Evolutionary conservation across 192 early-diverging fungal species (phyloP).

Genomic region (Coemansia sp.): DNA sequence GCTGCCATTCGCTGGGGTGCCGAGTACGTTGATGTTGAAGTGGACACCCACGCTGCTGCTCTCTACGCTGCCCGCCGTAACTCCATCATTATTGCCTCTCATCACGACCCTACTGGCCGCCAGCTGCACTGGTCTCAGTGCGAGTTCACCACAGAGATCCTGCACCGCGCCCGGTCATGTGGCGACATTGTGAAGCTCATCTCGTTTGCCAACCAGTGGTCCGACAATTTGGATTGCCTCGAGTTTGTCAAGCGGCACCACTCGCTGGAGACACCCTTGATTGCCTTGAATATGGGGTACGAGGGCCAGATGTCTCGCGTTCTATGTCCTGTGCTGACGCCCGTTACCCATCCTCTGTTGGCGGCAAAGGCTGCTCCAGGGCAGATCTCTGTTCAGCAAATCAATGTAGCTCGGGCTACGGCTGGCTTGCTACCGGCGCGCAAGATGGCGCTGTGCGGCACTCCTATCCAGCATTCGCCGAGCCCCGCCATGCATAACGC

Average conservation of each 20-base stretch:
- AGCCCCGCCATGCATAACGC: conserved; percentile 93
- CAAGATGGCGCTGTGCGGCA: conserved; percentile 84
- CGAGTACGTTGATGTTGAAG: conserved; percentile 92
- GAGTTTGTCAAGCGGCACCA: conserved; percentile 61
- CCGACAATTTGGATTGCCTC: conserved; percentile 82
- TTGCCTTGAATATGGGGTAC: conserved; percentile 93
- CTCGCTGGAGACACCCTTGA: conserved; percentile 60
- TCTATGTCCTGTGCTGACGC: conserved; percentile 87
- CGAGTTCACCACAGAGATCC: conserved; percentile 44
- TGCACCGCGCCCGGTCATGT: conserved; percentile 54
- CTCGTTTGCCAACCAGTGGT: conserved; percentile 67
- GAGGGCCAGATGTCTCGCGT: conserved; percentile 87
- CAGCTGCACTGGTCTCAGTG: conserved; percentile 37
- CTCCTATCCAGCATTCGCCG: conserved; percentile 85
- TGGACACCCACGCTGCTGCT: conserved; percentile 21
- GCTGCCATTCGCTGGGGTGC: conserved; percentile 82
- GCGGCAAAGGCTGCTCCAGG: conserved; percentile 87
- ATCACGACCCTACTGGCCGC: conserved; percentile 75
- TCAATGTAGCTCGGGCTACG: conserved; percentile 66
- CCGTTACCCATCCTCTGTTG: conserved; percentile 85
- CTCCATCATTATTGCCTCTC: conserved; percentile 80
- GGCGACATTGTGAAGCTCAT: conserved; percentile 94
- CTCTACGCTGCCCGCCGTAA: conserved; percentile 39
- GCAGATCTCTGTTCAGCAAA: conserved; percentile 81
- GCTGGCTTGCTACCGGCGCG: conserved; percentile 68